Evolutionary conservation across 2,329 filamentous ascomycete species (phyloP).

Genomic region (Domatiomyces catenatus): DNA sequence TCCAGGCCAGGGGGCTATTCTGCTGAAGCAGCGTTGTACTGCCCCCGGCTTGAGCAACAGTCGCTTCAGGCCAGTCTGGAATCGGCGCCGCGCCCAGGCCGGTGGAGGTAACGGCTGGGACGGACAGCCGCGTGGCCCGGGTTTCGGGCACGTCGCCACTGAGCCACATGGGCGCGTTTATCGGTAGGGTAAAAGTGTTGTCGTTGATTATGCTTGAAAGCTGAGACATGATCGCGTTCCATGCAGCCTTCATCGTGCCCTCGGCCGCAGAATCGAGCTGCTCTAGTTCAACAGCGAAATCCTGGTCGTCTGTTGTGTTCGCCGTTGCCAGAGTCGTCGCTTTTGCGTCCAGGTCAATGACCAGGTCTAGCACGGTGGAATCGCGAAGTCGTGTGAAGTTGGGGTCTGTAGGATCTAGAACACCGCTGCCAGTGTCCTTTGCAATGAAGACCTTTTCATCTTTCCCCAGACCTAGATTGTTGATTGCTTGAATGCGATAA

Average conservation of each 20-base stretch:
- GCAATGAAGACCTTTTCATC: constrained; percentile 77
- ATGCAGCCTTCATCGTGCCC: constrained; percentile 14
- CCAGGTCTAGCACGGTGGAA: constrained; percentile 54
- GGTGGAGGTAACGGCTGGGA: constrained; percentile 36
- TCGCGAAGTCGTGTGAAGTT: constrained; percentile 70
- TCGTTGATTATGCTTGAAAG: constrained; percentile 14
- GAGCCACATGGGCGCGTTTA: constrained; percentile 1
- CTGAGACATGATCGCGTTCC: constrained; percentile 17
- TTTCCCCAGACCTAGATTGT: constrained; percentile 63
- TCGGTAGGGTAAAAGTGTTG: constrained; percentile 1
- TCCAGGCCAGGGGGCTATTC: constrained; percentile 46
- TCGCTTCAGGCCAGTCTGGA: constrained; percentile 41
- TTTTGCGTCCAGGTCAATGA: constrained; percentile 39
- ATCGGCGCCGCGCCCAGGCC: constrained; percentile 49
- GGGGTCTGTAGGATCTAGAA: constrained; percentile 52
- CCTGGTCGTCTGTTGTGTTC: constrained; percentile 1
- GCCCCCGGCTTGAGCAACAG: constrained; percentile 21
- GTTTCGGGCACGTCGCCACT: neutral
- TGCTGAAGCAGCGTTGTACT: constrained; percentile 13
- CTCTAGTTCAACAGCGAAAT: constrained; percentile 5
- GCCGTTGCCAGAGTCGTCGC: neutral
- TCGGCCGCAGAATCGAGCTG: constrained; percentile 8
- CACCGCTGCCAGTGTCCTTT: constrained; percentile 57
- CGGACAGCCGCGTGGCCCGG: constrained; percentile 1
- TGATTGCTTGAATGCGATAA: constrained; percentile 57